These are phyloP conservation scores for Begonia loranthoides DNA, from an alignment of 306 rosid genomes.

Conservation along the genomic window DNA sequence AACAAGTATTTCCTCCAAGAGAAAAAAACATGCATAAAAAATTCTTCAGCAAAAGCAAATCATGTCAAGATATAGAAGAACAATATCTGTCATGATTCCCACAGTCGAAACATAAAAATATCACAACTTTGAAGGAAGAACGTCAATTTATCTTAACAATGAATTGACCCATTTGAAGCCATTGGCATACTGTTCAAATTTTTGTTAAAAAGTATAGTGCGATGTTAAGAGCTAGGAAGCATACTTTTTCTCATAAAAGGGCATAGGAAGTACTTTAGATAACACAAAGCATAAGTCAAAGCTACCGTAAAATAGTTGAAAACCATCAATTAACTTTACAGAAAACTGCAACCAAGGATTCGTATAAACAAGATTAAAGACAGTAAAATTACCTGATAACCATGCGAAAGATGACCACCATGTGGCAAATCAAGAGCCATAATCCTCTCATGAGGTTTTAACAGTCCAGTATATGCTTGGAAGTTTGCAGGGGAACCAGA, in stretches of 20 bases:
- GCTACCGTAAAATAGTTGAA: too few relatives aligned
- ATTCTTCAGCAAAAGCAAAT: not conserved
- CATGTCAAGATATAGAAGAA: not conserved
- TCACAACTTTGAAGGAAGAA: not conserved
- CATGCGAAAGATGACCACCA: slow-evolving; percentile 94
- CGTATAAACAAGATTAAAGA: not conserved
- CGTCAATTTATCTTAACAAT: not conserved
- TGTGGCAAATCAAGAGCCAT: slow-evolving; percentile 98
- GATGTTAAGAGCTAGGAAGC: not conserved
- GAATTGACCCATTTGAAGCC: not conserved
- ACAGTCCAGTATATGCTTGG: slow-evolving; percentile 84
- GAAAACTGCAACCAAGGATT: not conserved
- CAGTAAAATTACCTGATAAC: slow-evolving; percentile 59
- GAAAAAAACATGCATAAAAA: not conserved
- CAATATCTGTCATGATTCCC: too few relatives aligned
- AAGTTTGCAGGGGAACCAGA: slow-evolving; percentile 94
- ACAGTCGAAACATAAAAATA: too few relatives aligned
- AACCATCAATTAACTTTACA: too few relatives aligned
- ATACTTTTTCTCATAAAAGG: not conserved
- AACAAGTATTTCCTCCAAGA: not conserved
- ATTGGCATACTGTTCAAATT: not conserved
- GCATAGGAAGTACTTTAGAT: too few relatives aligned
- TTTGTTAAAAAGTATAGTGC: not conserved
- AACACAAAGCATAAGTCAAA: too few relatives aligned
- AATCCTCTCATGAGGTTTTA: slow-evolving; percentile 93